Base-by-base conservation (phyloP, 2,329 filamentous ascomycete species). In the Aciculosporium take region DNA sequence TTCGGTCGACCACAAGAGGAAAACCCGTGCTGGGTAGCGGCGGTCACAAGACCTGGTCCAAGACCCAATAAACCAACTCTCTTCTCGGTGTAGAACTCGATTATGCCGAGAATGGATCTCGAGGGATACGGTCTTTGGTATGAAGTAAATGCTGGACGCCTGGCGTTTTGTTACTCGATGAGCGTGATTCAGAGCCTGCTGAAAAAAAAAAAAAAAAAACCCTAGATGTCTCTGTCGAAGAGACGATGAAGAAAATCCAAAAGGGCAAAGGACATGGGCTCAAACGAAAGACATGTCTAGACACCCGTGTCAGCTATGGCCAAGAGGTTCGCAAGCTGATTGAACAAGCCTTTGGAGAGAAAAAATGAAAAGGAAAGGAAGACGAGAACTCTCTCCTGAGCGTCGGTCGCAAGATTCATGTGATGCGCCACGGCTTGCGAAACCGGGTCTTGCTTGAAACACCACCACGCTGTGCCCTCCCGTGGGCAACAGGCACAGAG, bases 111-210 rank as follows among this genome's bases (percentile, higher is more conserved):
- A n/a, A n/a, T n/a, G n/a, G n/a, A n/a, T n/a, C n/a, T n/a, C n/a
- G n/a, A n/a, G n/a, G n/a, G n/a, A n/a, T n/a, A n/a, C n/a, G n/a
- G n/a, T n/a, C n/a, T n/a, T n/a, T n/a, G 23, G n/a, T n/a, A 34
- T 17, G 37, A n/a, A 23, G 17, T 30, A 7, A 6, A n/a, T 21
- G 12, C 23, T n/a, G 28, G 17, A 41, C 33, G 33, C 4, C 25
- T 15, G 27, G 33, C 34, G 27, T 15, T 32, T 23, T 13, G 13
- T 20, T 21, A n/a, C 4, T 35, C 31, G 17, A 15, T 12, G 6
- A 15, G 24, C 15, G 10, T 20, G 24, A 25, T 43, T 40, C 41
- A 43, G 41, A 43, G 17, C 41, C 41, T 43, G 41, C 41, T 40
- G 41, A 43, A 43, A 13, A 37, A 21, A 37, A 25, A n/a, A 17